Conservation (phyloP, 202 grass and related monocot species). For the Panicum virgatum region DNA sequence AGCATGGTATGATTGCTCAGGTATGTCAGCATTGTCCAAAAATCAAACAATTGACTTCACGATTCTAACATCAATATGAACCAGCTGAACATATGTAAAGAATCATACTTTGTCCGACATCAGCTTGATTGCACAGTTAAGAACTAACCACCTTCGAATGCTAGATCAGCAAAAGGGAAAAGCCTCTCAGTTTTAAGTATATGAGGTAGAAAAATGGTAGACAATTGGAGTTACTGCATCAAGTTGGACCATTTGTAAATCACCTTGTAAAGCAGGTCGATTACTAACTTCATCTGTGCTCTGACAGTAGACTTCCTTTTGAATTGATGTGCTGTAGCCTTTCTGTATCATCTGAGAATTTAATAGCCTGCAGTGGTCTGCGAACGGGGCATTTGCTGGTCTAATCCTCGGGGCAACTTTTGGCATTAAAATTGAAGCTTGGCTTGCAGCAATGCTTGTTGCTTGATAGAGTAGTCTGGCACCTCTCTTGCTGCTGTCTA, state of each 20-base stretch:
- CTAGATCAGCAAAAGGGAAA: not conserved
- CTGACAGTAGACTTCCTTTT: constrained; percentile 67
- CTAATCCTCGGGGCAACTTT: constrained; percentile 29
- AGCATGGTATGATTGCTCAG: not conserved
- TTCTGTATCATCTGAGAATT: constrained; percentile 85
- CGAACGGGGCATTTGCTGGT: constrained; percentile 34
- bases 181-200: not conserved
- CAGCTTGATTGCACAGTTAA: not conserved
- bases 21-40: not conserved
- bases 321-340: constrained; percentile 75
- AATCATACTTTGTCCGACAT: not conserved
- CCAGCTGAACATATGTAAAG: not conserved
- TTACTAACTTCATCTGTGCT: constrained; percentile 72
- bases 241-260: constrained; percentile 3
- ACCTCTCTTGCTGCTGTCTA: constrained; percentile 76
- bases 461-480: constrained; percentile 66
- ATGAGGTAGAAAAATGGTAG: not conserved
- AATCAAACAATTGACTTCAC: constrained; percentile 6
- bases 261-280: constrained; percentile 76
- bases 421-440: constrained; percentile 36
- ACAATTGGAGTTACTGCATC: not conserved
- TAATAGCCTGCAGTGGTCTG: constrained; percentile 42
- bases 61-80: not conserved
- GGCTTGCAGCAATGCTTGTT: constrained; percentile 64
- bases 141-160: not conserved